A percentile compares a stretch with the other conserved stretches of the same genome.
Conservation (phyloP, 305 asterid genomes). For the Solanum aculeatissimum region DNA sequence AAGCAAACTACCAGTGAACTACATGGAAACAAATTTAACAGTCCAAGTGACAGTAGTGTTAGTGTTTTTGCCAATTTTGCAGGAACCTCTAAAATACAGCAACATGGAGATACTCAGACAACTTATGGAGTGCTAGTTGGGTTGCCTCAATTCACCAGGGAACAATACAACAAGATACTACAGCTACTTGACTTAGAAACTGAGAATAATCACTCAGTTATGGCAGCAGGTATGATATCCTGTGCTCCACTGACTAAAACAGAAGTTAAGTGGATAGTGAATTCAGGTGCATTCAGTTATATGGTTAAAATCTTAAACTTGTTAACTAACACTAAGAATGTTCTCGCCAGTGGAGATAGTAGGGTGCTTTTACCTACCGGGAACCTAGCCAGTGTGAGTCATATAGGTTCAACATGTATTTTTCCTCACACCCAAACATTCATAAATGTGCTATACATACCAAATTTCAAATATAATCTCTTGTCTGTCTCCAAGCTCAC, state of each 20-base stretch:
- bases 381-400: neutral
- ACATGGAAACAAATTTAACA: too few relatives aligned
- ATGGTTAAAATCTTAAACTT: neutral
- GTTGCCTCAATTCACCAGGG: neutral
- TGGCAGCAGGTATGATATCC: neutral
- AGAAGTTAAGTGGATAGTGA: neutral
- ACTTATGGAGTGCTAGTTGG: too few relatives aligned
- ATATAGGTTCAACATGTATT: neutral
- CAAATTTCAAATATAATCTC: too few relatives aligned
- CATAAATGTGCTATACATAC: too few relatives aligned
- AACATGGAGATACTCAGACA: too few relatives aligned
- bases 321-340: neutral
- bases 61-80: neutral
- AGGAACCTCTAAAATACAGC: too few relatives aligned
- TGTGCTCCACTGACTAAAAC: too few relatives aligned
- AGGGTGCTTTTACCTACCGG: neutral
- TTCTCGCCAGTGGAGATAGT: too few relatives aligned
- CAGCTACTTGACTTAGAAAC: neutral
- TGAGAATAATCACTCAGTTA: neutral
- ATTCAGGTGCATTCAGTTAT: neutral
- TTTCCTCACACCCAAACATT: too few relatives aligned
- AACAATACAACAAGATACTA: neutral
- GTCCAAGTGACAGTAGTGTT: too few relatives aligned
- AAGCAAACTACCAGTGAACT: too few relatives aligned
- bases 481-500: too few relatives aligned